Base-by-base conservation (phyloP, 2,329 filamentous ascomycete genomes). In the Thermoascus crustaceus region DNA sequence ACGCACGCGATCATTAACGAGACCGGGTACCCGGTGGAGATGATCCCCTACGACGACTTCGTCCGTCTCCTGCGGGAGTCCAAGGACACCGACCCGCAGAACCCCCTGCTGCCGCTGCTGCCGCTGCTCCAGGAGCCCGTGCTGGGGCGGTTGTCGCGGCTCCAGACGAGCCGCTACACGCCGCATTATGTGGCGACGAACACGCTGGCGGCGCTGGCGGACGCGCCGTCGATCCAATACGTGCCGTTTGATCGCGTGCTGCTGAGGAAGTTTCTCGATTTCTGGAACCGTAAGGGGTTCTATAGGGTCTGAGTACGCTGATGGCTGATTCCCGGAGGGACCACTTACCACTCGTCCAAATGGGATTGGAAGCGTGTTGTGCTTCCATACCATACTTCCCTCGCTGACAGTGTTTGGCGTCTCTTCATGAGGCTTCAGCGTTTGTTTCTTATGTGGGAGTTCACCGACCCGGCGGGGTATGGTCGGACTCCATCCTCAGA, bases 71-170 rank as follows among this genome's bases (percentile, higher is more conserved):
- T 13, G 9, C n/a, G 14, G n/a, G 9, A 17, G 14, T 11, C 26
- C 3, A 29, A 17, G 10, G 9, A 13, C 8, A 7, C 14, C 9
- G n/a, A 20, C 11, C 16, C 13, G 10, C 30, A 37, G 4, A 33
- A 35, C n/a, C 43, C 38, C 4, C 21, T 44, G 39, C 13, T 26
- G 4, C 32, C 38, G 3, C 7, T 46, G 2, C 30, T 46, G 30
- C 42, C 69, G 19, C 70, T 71, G 43, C 63, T 71, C 38, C 63
- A 57, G 21, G 45, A 46, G 30, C 23, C 32, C 1, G 57, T 58
- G 14, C 59, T 59, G 8, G 50, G 34, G 5, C 54, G 53, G 7
- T 42, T 51, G 4, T 48, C 41, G 1, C 49, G 49, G 24, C 51
- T 56, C 4, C 22, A 42, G 30, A 38, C 32, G 2, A 41, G 42